Base-by-base conservation (phyloP, 176 grass and related monocot genomes). In the Miscanthus lutarioriparius region DNA sequence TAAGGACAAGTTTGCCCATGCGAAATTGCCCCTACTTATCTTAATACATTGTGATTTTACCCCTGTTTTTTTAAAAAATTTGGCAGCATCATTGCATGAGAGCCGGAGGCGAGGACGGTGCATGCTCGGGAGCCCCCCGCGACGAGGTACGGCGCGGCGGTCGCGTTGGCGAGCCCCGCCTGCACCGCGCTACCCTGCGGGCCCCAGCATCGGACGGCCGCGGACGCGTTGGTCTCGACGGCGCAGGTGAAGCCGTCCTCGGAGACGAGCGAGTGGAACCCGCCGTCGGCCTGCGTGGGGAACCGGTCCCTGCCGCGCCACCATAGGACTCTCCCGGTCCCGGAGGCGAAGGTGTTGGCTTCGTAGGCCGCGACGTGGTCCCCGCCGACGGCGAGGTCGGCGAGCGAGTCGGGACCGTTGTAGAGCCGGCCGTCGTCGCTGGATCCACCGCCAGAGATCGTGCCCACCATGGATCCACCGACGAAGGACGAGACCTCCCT, bases 361-460 rank as follows among this genome's bases (percentile, higher is more conserved):
- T 92, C 80, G 86, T 88, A 67, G 48, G 89, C 96, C 0, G 93
- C 91, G 83, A 98, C 56, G 23, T 98, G 91, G 67, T 36, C 39
- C 12, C 70, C 86, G 2, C 96, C 96, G 56, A 98, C 96, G 76
- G 85, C 54, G 68, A 98, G 86, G 30, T 85, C 85, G 0, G 26
- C 0, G 26, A 95, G 58, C 12, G 8, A 3, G 0, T 0, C 5
- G 1, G 85, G 2, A 0, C 89, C 89, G 45, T 75, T 77, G 86
- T 95, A 98, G 27, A 98, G 77, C 10, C 96, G 89, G 26, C 53
- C n/a, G n/a, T n/a, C n/a, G n/a, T n/a, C n/a, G n/a, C n/a, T n/a
- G n/a, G n/a, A n/a, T n/a, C n/a, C n/a, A n/a, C n/a, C n/a, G n/a
- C n/a, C n/a, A n/a, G n/a, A n/a, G n/a, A n/a, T n/a, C n/a, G n/a